phyloP scores from a whole-genome alignment of 805 yeast genomes.

The Starmerella davenportii region DNA sequence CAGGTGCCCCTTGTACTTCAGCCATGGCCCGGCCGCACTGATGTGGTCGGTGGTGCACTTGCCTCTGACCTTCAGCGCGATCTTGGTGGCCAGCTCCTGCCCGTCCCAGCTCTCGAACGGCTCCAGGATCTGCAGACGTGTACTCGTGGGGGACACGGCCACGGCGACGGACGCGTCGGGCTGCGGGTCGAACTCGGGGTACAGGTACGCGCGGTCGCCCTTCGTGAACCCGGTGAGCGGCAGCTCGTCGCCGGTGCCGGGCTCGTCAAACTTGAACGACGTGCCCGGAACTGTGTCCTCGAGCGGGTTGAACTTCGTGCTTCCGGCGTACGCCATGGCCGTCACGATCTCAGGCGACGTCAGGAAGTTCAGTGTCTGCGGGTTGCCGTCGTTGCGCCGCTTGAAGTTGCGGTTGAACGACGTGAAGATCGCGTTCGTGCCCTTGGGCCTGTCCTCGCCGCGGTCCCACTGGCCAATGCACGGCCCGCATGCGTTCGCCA shows the following conservation, averaged over 20 bases:
- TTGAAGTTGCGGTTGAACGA: conserved; percentile 96
- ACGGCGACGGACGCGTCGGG: conserved; percentile 43
- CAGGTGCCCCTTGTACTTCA: conserved; percentile 93
- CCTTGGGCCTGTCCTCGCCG: conserved; percentile 27
- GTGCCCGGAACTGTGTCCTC: conserved; percentile 54
- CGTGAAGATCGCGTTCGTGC: conserved; percentile 82
- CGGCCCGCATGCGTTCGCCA: conserved; percentile 98
- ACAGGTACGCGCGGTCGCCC: conserved; percentile 51
- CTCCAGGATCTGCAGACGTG: conserved; percentile 75
- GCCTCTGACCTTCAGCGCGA: conserved; percentile 83
- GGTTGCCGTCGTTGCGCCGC: conserved; percentile 96
- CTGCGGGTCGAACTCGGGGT: conserved; percentile 52
- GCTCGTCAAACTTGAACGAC: conserved; percentile 59
- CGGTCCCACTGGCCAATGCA: conserved; percentile 99
- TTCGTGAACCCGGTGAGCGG: conserved; percentile 60
- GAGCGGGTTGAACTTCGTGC: conserved; percentile 77
- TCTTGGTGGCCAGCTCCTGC: conserved; percentile 56
- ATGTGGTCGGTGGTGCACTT: conserved; percentile 98
- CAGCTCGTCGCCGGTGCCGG: conserved; percentile 53
- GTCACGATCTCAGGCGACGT: conserved; percentile 98
- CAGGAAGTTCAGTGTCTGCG: conserved; percentile 90
- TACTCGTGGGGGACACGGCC: conserved; percentile 70
- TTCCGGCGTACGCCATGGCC: conserved; percentile 90
- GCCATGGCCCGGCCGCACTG: conserved; percentile 97
- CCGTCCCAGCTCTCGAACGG: conserved; percentile 83